Percentiles rank a stretch among this genome's conserved stretches.
These are phyloP conservation scores for Claviceps maximensis DNA, from an alignment of 2,329 filamentous ascomycete species.

Conservation along the genomic window DNA sequence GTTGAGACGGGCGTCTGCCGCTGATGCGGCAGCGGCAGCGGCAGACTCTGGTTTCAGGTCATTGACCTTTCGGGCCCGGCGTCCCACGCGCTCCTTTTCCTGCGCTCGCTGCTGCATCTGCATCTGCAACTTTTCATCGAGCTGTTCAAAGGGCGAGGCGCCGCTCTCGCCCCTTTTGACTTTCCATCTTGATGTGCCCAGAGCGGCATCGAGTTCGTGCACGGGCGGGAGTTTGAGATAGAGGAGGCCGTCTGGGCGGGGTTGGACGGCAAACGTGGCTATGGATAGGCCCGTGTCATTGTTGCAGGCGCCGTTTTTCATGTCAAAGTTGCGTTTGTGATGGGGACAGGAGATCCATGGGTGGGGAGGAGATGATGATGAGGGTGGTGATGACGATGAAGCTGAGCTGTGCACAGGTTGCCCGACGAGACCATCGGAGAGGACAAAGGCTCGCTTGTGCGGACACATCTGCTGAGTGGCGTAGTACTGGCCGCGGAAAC, in stretches of 20 bases:
- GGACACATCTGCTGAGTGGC: slow-evolving; percentile 91
- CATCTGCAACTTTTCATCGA: slow-evolving; percentile 29
- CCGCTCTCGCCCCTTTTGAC: slow-evolving; percentile 56
- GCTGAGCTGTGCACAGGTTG: slow-evolving; percentile 31
- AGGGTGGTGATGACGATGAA: background rate
- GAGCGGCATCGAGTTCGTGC: slow-evolving; percentile 63
- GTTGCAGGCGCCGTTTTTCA: slow-evolving; percentile 57
- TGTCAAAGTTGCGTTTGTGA: slow-evolving; percentile 82
- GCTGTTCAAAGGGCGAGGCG: slow-evolving; percentile 25
- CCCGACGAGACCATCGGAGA: slow-evolving; percentile 74
- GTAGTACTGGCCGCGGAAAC: slow-evolving; percentile 67
- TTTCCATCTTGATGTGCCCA: slow-evolving; percentile 69
- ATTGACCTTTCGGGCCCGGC: slow-evolving; percentile 21
- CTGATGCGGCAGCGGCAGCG: slow-evolving; percentile 4
- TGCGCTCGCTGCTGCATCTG: no score
- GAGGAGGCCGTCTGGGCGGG: slow-evolving; percentile 58
- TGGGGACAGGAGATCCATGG: slow-evolving; percentile 82
- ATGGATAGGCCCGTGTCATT: slow-evolving; percentile 67
- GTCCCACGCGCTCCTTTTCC: slow-evolving; percentile 1
- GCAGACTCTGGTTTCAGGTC: slow-evolving; percentile 19
- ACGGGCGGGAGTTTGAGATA: slow-evolving; percentile 71
- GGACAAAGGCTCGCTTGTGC: slow-evolving; percentile 80
- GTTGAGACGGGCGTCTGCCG: no score
- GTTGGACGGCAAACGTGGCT: slow-evolving; percentile 68
- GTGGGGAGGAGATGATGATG: slow-evolving; percentile 4